Conservation (phyloP, 2,329 filamentous ascomycete species). For the Microcyclosporella mali region DNA sequence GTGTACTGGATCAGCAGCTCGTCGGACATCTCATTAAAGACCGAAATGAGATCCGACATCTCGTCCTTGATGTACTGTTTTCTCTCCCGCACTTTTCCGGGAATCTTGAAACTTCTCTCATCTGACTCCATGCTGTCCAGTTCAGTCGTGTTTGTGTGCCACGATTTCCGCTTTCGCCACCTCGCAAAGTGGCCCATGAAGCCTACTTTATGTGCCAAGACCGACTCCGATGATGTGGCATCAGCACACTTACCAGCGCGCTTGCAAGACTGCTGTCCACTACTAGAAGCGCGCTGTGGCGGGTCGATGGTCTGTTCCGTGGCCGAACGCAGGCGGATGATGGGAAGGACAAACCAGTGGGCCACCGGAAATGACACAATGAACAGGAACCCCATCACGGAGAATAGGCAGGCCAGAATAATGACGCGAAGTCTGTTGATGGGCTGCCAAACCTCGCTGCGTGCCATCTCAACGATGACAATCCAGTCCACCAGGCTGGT, state of each 20-base stretch:
- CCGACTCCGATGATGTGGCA: background rate
- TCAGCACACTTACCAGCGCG: slow-evolving; percentile 16
- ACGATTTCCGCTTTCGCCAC: slow-evolving; percentile 16
- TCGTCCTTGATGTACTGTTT: slow-evolving; percentile 77
- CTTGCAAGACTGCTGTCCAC: slow-evolving; percentile 25
- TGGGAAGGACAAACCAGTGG: slow-evolving; percentile 74
- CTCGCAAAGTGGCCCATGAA: slow-evolving; percentile 35
- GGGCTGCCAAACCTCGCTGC: slow-evolving; percentile 67
- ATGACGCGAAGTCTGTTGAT: slow-evolving; percentile 74
- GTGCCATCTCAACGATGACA: slow-evolving; percentile 70
- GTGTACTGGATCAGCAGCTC: slow-evolving; percentile 82
- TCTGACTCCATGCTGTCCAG: slow-evolving; percentile 32
- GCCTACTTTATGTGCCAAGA: background rate
- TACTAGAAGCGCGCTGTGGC: slow-evolving; percentile 39
- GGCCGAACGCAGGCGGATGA: slow-evolving; percentile 66
- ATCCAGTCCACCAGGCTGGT: slow-evolving; percentile 73
- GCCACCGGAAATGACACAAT: slow-evolving; percentile 71
- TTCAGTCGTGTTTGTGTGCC: slow-evolving; percentile 12
- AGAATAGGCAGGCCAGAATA: slow-evolving; percentile 77
- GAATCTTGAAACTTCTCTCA: slow-evolving; percentile 66
- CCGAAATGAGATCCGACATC: slow-evolving; percentile 70
- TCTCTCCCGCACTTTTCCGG: slow-evolving; percentile 68
- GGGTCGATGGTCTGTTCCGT: slow-evolving; percentile 68
- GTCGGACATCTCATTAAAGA: slow-evolving; percentile 91
- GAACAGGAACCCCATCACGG: slow-evolving; percentile 64